Percentiles rank a stretch among this genome's conserved stretches.
phyloP scores from a whole-genome alignment of 768 basidiomycete genomes.

The Lentinula detonsa region DNA sequence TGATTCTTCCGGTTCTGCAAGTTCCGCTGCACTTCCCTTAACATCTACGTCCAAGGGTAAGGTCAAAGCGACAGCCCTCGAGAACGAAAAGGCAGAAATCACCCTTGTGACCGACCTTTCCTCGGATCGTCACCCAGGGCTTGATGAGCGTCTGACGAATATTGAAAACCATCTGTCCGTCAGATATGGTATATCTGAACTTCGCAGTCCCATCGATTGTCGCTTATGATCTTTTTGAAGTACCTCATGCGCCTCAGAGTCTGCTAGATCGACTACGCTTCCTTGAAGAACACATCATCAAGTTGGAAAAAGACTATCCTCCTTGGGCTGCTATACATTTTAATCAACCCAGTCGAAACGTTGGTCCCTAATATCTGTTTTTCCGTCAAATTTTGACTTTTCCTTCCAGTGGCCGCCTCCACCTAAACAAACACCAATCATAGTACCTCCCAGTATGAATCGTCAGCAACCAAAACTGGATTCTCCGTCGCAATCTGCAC shows the following conservation, averaged over 20 bases:
- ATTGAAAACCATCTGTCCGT: slow-evolving; percentile 70
- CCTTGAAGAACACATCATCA: slow-evolving; percentile 72
- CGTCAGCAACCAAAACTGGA: slow-evolving; percentile 11
- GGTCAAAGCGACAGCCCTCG: slow-evolving; percentile 6
- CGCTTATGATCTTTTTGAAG: slow-evolving; percentile 26
- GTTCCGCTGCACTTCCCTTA: slow-evolving; percentile 8
- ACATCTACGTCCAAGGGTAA: slow-evolving; percentile 7
- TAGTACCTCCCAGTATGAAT: slow-evolving; percentile 63
- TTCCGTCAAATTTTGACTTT: not conserved
- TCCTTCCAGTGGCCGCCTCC: slow-evolving; percentile 73
- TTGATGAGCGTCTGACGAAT: slow-evolving; percentile 59
- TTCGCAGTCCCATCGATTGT: not conserved
- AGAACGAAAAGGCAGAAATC: slow-evolving; percentile 3
- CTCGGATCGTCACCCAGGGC: slow-evolving; percentile 45
- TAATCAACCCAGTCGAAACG: slow-evolving; percentile 76
- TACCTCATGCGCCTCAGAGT: slow-evolving; percentile 64
- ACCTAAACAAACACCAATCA: slow-evolving; percentile 70
- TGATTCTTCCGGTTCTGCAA: slow-evolving; percentile 1
- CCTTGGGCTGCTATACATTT: slow-evolving; percentile 89
- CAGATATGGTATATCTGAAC: slow-evolving; percentile 53
- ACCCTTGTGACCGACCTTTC: slow-evolving; percentile 23
- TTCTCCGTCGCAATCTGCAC: slow-evolving; percentile 4
- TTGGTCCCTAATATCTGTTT: slow-evolving; percentile 29
- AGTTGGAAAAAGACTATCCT: slow-evolving; percentile 76
- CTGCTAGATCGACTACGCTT: slow-evolving; percentile 60